Evolutionary conservation across 1,139 yeast genomes (phyloP).

Genomic region (Saccharomyces hybrid): DNA sequence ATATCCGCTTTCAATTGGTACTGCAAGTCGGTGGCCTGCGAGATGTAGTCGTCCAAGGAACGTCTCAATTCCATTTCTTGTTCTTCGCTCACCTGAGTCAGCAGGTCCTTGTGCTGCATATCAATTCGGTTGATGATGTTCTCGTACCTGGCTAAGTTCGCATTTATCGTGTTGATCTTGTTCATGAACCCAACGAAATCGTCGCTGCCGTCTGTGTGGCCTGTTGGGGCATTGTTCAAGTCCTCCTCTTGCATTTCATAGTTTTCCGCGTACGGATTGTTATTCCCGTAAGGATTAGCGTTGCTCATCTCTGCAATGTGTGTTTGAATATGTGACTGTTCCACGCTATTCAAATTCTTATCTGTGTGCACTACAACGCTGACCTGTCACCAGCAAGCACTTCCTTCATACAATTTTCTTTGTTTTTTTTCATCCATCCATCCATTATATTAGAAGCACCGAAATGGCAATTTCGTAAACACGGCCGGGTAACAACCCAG

Average conservation of each 20-base stretch:
- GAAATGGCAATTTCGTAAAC: background rate
- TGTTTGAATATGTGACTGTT: background rate
- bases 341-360: background rate
- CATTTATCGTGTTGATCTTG: constrained; percentile 75
- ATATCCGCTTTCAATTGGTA: constrained; percentile 66
- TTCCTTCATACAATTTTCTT: background rate
- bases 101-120: constrained; percentile 68
- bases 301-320: constrained; percentile 11
- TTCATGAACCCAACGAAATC: constrained; percentile 75
- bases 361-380: background rate
- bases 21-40: constrained; percentile 75
- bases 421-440: background rate
- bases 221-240: constrained; percentile 3
- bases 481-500: background rate
- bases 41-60: constrained; percentile 67
- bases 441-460: background rate
- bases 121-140: constrained; percentile 70
- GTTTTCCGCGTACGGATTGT: constrained; percentile 14
- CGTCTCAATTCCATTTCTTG: constrained; percentile 62
- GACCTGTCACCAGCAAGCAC: background rate
- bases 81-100: constrained; percentile 80
- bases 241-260: constrained; percentile 15
- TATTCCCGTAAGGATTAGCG: constrained; percentile 14
- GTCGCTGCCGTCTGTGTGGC: constrained; percentile 20
- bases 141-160: constrained; percentile 72